These are phyloP conservation scores for Leonotis leonurus DNA, from an alignment of 257 asterid species.

Conservation along the genomic window DNA sequence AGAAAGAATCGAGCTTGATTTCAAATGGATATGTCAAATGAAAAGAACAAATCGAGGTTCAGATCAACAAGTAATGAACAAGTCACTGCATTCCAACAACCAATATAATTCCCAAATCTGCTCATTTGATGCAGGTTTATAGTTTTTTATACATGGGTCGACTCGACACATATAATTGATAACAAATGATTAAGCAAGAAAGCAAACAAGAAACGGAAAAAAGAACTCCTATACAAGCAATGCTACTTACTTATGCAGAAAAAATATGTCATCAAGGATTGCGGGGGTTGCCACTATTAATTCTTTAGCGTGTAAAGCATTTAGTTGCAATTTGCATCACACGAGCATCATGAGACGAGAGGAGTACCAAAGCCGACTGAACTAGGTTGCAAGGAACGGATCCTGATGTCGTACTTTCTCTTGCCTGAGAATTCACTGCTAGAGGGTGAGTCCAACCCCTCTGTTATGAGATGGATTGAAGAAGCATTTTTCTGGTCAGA, in stretches of 20 bases:
- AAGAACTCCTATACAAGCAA: slow-evolving; percentile 25
- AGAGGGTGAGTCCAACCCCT: slow-evolving; percentile 47
- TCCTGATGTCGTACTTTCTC: slow-evolving; percentile 58
- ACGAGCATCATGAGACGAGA: slow-evolving; percentile 25
- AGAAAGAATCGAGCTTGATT: neutral
- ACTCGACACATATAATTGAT: slow-evolving; percentile 8
- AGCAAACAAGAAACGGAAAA: neutral
- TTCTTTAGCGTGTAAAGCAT: slow-evolving; percentile 11
- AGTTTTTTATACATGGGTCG: slow-evolving; percentile 5
- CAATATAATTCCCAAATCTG: slow-evolving; percentile 13
- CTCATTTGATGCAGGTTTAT: slow-evolving; percentile 11
- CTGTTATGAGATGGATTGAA: slow-evolving; percentile 38
- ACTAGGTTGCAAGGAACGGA: slow-evolving; percentile 72
- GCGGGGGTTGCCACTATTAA: slow-evolving; percentile 2
- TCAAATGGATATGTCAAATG: neutral
- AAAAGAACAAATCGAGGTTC: neutral
- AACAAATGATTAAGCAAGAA: slow-evolving; percentile 2
- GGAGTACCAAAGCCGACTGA: slow-evolving; percentile 48
- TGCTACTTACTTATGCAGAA: slow-evolving; percentile 13
- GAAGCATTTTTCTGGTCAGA: slow-evolving; percentile 31
- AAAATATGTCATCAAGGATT: neutral
- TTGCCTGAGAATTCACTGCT: slow-evolving; percentile 36
- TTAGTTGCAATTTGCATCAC: neutral
- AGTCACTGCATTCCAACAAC: slow-evolving; percentile 17
- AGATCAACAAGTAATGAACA: slow-evolving; percentile 7